Evolutionary conservation across 2,329 filamentous ascomycete species (phyloP), one percentile per base, ranked within the genome.

Genomic region (Lasiodiplodia sp.): DNA sequence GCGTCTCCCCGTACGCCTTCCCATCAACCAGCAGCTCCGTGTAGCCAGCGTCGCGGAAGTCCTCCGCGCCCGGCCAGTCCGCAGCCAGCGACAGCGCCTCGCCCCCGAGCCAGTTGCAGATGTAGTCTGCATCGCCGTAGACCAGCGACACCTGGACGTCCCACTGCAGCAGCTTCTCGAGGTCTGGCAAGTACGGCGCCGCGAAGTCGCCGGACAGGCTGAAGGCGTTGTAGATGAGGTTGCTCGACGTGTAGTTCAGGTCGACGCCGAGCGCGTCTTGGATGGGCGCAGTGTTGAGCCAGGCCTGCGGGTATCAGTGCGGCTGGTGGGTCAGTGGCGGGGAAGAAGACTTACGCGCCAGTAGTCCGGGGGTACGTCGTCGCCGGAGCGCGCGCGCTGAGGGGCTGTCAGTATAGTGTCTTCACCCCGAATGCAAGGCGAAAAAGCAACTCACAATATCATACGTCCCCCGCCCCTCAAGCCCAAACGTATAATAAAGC

Each of bases 31-130:
- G 82, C 52, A 85, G 86, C 73, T 92, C 91, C 40, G 91, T 88
- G 78, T 95, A 96, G 0, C 91, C 92, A 0, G 92, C 88, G 0
- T 81, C 79, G 2, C 84, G 80, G 77, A 95, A 96, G 2, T 77
- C 73, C 4, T 77, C 73, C 4, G 80, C 78, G 10, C 81, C 75
- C 0, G 83, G 79, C 73, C 90, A 90, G 40, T 77, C 74, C 12
- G 84, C 81, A 0, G 66, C 55, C 6, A 68, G 57, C 6, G 55
- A 62, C 10, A 68, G 44, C 4, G 53, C 56, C 37, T 69, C 67
- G 1, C 62, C 67, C 0, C 57, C 64, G 12, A 66, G 40, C 67
- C 67, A 66, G 14, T 69, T 66, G 51, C 62, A 69, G 5, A 66
- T 57, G 34, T 69, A 66, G 7, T 69, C 67, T 2, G 52, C 52